phyloP scores from a whole-genome alignment of 371 early-diverging fungal genomes.

The Parasitella parasitica region DNA sequence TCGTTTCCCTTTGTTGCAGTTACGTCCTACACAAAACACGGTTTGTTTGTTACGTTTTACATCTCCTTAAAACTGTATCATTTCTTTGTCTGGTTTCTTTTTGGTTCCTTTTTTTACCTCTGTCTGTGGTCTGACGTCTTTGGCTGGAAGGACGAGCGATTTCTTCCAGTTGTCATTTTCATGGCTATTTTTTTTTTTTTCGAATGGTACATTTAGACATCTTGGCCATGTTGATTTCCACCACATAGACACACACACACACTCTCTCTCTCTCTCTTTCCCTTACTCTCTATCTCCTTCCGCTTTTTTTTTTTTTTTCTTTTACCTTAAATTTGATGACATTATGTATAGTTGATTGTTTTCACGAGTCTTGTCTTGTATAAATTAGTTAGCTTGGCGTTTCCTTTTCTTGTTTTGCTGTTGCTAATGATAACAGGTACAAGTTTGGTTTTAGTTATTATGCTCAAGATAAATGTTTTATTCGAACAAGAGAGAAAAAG shows the following conservation, averaged over 20 bases:
- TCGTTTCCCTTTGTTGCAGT: slow-evolving; percentile 94
- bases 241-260: too few relatives aligned
- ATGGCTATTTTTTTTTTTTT: too few relatives aligned
- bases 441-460: too few relatives aligned
- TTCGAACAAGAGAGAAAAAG: neutral
- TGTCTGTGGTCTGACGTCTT: slow-evolving; percentile 87
- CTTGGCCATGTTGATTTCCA: too few relatives aligned
- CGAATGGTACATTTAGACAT: neutral
- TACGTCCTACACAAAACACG: slow-evolving; percentile 66
- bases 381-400: too few relatives aligned
- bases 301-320: too few relatives aligned
- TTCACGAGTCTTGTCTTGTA: neutral
- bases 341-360: neutral
- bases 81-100: too few relatives aligned
- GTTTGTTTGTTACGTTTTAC: neutral
- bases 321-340: neutral
- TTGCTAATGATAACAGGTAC: too few relatives aligned
- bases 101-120: slow-evolving; percentile 50
- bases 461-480: too few relatives aligned
- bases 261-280: too few relatives aligned
- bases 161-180: slow-evolving; percentile 76
- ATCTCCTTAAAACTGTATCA: neutral
- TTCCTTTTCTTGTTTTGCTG: too few relatives aligned
- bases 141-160: slow-evolving; percentile 68
- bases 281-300: too few relatives aligned